Evolutionary conservation across 1,284 basidiomycete genomes (phyloP).

Genomic region (Ceratorhiza oryzae-sativae): DNA sequence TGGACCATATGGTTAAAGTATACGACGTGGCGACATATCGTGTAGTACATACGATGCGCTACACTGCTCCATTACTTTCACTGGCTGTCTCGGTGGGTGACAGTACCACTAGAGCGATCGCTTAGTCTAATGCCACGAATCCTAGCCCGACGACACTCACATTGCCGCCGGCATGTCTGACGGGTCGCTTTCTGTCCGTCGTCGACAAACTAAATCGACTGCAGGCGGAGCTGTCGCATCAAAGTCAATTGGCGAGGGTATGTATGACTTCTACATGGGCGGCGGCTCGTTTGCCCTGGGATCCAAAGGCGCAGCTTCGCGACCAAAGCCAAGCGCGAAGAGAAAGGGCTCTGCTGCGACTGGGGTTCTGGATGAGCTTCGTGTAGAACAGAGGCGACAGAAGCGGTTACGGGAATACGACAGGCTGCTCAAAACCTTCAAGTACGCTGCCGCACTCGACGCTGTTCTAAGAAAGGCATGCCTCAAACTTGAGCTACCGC

Average conservation of each 20-base stretch:
- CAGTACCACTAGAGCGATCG: not conserved
- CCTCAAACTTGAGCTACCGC: not conserved
- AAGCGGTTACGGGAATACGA: constrained; percentile 89
- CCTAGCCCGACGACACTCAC: constrained; percentile 92
- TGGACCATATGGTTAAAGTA: constrained; percentile 99
- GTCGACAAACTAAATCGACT: constrained; percentile 78
- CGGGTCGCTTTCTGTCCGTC: constrained; percentile 89
- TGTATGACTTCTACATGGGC: constrained; percentile 78
- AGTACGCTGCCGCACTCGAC: constrained; percentile 94
- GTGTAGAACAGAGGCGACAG: constrained; percentile 74
- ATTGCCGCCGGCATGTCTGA: constrained; percentile 97
- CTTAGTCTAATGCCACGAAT: not conserved
- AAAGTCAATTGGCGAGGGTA: constrained; percentile 63
- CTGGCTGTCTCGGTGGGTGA: constrained; percentile 84
- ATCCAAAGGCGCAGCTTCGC: constrained; percentile 44
- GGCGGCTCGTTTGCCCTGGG: constrained; percentile 65
- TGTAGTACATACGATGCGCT: constrained; percentile 98
- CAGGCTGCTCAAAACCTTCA: constrained; percentile 87
- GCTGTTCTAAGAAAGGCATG: constrained; percentile 83
- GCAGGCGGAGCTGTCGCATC: constrained; percentile 60
- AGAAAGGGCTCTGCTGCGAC: constrained; percentile 49
- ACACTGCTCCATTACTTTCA: constrained; percentile 90
- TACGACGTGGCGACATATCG: constrained; percentile 95
- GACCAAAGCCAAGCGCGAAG: constrained; percentile 56
- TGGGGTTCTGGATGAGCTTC: constrained; percentile 71